Percentiles rank a stretch among this genome's conserved stretches.
phyloP scores from a whole-genome alignment of 495 filamentous ascomycete genomes.

The Annulohypoxylon nitens region DNA sequence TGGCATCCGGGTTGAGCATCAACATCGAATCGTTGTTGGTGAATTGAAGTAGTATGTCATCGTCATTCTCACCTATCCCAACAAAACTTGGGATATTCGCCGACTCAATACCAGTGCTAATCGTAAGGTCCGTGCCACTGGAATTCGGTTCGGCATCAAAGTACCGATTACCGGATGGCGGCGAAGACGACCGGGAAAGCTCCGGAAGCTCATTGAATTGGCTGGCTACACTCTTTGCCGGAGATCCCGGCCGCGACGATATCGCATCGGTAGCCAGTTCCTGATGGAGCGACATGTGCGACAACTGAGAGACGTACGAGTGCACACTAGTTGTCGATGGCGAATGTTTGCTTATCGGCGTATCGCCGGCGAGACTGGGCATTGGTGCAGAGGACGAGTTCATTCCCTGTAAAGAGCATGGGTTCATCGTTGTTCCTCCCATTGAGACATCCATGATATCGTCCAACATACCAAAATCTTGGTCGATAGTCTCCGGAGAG shows the following conservation, averaged over 20 bases:
- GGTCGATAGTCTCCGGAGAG: slow-evolving; percentile 58
- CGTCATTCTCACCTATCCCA: slow-evolving; percentile 50
- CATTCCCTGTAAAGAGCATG: slow-evolving; percentile 52
- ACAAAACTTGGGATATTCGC: slow-evolving; percentile 53
- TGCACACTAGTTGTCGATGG: slow-evolving; percentile 56
- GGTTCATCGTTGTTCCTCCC: slow-evolving; percentile 56
- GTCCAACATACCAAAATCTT: slow-evolving; percentile 61
- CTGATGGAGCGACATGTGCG: slow-evolving; percentile 50
- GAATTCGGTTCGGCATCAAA: slow-evolving; percentile 59
- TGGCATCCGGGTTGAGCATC: slow-evolving; percentile 53
- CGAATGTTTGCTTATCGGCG: slow-evolving; percentile 49
- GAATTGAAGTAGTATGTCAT: slow-evolving; percentile 52
- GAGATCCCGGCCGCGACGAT: slow-evolving; percentile 58
- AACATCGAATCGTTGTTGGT: slow-evolving; percentile 57
- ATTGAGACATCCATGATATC: slow-evolving; percentile 62
- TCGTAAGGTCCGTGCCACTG: slow-evolving; percentile 46
- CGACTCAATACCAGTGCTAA: slow-evolving; percentile 48
- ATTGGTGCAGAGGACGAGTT: slow-evolving; percentile 57
- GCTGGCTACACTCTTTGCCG: slow-evolving; percentile 59
- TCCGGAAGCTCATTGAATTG: slow-evolving; percentile 61
- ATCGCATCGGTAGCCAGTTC: slow-evolving; percentile 43
- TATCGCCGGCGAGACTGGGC: slow-evolving; percentile 50
- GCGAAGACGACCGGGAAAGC: slow-evolving; percentile 63
- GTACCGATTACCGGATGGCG: slow-evolving; percentile 57
- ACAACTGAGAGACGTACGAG: slow-evolving; percentile 56